Percentiles rank a stretch among this genome's conserved stretches.
These are phyloP conservation scores for Lippia alba DNA, from an alignment of 305 asterid species.

Conservation along the genomic window DNA sequence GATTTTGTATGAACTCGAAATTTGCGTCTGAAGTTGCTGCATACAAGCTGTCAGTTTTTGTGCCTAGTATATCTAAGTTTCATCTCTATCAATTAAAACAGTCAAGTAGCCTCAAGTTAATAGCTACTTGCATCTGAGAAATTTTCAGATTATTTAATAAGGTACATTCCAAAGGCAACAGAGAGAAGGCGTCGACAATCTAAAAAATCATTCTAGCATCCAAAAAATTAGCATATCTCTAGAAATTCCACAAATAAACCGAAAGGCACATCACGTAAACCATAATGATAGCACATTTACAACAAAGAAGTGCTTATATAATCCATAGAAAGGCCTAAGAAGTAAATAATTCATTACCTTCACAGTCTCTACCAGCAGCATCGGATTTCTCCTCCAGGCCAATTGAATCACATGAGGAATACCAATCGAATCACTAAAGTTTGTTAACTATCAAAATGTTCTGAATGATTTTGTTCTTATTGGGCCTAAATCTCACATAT, in stretches of 20 bases:
- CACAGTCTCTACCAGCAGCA: slow-evolving; percentile 45
- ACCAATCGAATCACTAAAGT: too few species aligned
- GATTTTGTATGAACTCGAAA: too few species aligned
- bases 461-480: too few species aligned
- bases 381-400: slow-evolving; percentile 85
- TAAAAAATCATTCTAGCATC: neutral
- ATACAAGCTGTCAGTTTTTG: too few species aligned
- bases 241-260: slow-evolving; percentile 15
- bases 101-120: too few species aligned
- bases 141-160: slow-evolving; percentile 3
- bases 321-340: neutral
- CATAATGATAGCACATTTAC: slow-evolving; percentile 5
- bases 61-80: too few species aligned
- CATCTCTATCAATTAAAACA: too few species aligned
- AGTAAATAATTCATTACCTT: slow-evolving; percentile 46
- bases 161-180: neutral
- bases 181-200: neutral
- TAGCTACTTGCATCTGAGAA: slow-evolving; percentile 10
- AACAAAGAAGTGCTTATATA: neutral
- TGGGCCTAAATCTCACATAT: too few species aligned
- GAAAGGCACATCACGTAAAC: slow-evolving; percentile 3
- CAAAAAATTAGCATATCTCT: neutral
- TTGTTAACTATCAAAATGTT: too few species aligned
- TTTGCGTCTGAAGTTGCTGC: too few species aligned
- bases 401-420: too few species aligned